Conservation (phyloP, 148 eudicot species). For the Simmondsia chinensis region DNA sequence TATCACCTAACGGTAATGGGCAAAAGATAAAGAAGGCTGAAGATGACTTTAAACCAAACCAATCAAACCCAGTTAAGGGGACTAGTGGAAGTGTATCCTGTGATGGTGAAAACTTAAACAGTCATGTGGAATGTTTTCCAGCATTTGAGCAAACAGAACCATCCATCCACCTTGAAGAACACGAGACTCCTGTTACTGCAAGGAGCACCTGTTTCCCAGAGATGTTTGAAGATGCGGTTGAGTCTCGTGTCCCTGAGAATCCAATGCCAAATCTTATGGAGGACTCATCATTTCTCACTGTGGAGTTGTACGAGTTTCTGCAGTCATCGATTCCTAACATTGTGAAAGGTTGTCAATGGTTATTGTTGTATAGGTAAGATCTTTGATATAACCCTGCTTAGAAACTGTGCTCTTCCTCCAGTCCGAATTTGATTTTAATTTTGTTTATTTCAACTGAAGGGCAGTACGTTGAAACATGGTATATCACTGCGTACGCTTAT, state of each 20-base stretch:
- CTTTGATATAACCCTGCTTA: not conserved
- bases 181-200: conserved; percentile 23
- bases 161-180: conserved; percentile 13
- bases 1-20: conserved; percentile 28
- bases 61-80: conserved; percentile 59
- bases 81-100: conserved; percentile 26
- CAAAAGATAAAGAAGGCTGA: conserved; percentile 14
- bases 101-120: conserved; percentile 32
- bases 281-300: conserved; percentile 56
- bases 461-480: conserved; percentile 95
- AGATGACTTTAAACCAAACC: conserved; percentile 29
- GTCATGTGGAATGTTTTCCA: conserved; percentile 19
- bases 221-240: conserved; percentile 60
- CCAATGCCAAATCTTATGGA: conserved; percentile 56
- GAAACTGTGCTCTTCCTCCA: not conserved
- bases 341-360: conserved; percentile 96
- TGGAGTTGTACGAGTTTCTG: conserved; percentile 61
- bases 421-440: conserved; percentile 11
- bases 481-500: conserved; percentile 91
- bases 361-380: conserved; percentile 76
- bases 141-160: conserved; percentile 18
- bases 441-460: conserved; percentile 68
- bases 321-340: conserved; percentile 77
- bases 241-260: conserved; percentile 26
- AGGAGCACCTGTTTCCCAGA: conserved; percentile 33